Base-by-base conservation (phyloP, 1,284 basidiomycete species). In the Takashimella koratensis region DNA sequence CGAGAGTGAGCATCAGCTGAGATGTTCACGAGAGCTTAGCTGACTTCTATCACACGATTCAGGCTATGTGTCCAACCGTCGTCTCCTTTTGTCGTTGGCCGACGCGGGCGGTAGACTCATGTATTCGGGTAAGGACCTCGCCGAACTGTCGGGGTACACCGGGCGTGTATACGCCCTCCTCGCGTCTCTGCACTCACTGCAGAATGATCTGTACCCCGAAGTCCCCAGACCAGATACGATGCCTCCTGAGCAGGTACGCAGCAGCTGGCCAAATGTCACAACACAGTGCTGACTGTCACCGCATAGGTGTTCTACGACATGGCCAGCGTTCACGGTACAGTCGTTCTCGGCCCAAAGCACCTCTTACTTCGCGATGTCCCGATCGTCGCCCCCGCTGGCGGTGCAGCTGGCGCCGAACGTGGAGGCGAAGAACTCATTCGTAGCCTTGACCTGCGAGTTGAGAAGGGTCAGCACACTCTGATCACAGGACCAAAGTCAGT, bases 61-160 rank as follows among this genome's bases (percentile, higher is more conserved):
- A 91, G 90, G 86, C n/a, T 98, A 98, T 74, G 92, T 98, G 53
- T 95, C 93, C 21, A 96, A 94, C 59, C 84, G 93, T n/a, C 83
- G 94, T 20, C 82, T 98, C 3, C 81, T 98, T 2, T 81, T 98
- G 30, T 93, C 93, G 0, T 83, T 97, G 4, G 93, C 94, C 3
- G 94, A 98, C 66, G 95, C 94, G 0, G 95, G 94, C 20, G 92
- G 93, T 2, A 82, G 92, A 36, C 78, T 96, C 42, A 79, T 79
- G 77, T 77, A 77, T 54, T 77, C 75, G 3, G 78, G 76, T 52
- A 80, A 79, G 68, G 92, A 95, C 64, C 79, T 98, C 2, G 85
- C 96, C 42, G 90, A 96, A 71, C 83, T 98, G 23, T 91, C 92
- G 0, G 94, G 94, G 8, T 86, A 93, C 62, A 97, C 94, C 1